Evolutionary conservation across 106 monocot genomes (phyloP).

Genomic region (Xerophyta viscosa): DNA sequence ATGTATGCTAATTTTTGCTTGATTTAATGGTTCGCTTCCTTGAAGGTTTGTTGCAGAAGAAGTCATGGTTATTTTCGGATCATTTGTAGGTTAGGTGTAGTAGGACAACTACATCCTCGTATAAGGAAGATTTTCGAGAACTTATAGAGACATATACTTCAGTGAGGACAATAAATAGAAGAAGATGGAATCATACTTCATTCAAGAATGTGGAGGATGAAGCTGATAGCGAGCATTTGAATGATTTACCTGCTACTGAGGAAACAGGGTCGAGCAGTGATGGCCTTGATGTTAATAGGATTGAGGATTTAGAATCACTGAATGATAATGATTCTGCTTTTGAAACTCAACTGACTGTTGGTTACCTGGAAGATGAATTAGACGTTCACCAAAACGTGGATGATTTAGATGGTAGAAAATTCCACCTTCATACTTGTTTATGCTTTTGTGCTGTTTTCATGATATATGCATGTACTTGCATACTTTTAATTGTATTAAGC

Average conservation of each 20-base stretch:
- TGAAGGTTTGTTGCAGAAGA: too few species aligned
- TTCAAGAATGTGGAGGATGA: conserved; percentile 11
- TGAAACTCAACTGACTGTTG: conserved; percentile 31
- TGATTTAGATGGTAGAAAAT: conserved; percentile 76
- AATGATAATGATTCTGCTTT: conserved; percentile 16
- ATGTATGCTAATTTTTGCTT: too few species aligned
- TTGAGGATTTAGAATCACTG: conserved; percentile 5
- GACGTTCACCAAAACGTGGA: conserved; percentile 37
- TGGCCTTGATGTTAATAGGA: conserved; percentile 8
- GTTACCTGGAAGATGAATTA: conserved; percentile 72
- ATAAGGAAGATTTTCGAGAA: conserved; percentile 61
- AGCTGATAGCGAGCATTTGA: conserved; percentile 9
- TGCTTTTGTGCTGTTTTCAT: not conserved
- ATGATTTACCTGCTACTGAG: conserved; percentile 24
- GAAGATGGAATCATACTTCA: conserved; percentile 4
- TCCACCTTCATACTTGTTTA: not conserved
- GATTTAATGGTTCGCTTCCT: too few species aligned
- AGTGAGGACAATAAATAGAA: conserved; percentile 15
- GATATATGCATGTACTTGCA: too few species aligned
- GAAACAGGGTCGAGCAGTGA: conserved; percentile 14
- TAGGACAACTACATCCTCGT: conserved; percentile 61
- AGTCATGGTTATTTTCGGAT: not conserved
- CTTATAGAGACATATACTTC: conserved; percentile 47
- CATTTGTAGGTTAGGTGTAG: conserved; percentile 78
- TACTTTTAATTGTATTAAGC: too few species aligned